A percentile compares a stretch with the other conserved stretches of the same genome.
These are phyloP conservation scores for Geranium brycei DNA, from an alignment of 345 rosid species.

Conservation along the genomic window DNA sequence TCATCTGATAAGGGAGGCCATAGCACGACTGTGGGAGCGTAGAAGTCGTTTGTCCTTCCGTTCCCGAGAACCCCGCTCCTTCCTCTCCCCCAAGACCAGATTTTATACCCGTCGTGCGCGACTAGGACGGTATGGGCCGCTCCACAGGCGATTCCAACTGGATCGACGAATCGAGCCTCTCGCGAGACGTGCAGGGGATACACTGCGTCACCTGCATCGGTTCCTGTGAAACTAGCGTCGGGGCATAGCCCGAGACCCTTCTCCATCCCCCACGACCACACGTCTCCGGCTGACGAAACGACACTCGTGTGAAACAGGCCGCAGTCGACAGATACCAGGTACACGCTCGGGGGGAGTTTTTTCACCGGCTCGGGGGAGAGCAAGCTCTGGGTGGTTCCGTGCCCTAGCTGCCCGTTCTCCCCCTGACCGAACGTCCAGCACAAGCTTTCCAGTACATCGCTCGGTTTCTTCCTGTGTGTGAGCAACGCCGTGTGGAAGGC, in stretches of 20 bases:
- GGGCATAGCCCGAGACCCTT: slow-evolving; percentile 87
- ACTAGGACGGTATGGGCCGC: slow-evolving; percentile 85
- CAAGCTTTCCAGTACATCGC: slow-evolving; percentile 29
- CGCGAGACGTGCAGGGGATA: slow-evolving; percentile 33
- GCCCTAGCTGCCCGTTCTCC: slow-evolving; percentile 83
- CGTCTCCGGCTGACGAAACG: slow-evolving; percentile 66
- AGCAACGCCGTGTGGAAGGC: slow-evolving; percentile 82
- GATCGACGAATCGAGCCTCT: slow-evolving; percentile 41
- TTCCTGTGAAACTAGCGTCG: slow-evolving; percentile 40
- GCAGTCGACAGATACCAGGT: slow-evolving; percentile 63
- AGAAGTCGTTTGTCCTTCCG: slow-evolving; percentile 35
- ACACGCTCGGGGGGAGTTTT: slow-evolving; percentile 38
- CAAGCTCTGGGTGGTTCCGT: slow-evolving; percentile 54
- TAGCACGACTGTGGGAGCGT: slow-evolving; percentile 32
- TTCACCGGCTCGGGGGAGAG: slow-evolving; percentile 51
- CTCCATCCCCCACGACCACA: slow-evolving; percentile 97
- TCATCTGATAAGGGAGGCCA: slow-evolving; percentile 51
- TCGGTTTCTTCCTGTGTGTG: slow-evolving; percentile 38
- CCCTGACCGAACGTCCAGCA: slow-evolving; percentile 95
- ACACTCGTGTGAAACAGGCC: slow-evolving; percentile 86
- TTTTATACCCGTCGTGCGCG: slow-evolving; percentile 52
- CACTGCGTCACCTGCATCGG: slow-evolving; percentile 37
- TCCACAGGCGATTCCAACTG: slow-evolving; percentile 64
- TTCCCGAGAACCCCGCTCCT: slow-evolving; percentile 81
- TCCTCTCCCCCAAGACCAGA: slow-evolving; percentile 97